Base-by-base conservation (phyloP, 2,329 filamentous ascomycete species). In the Aspergillus quadricinctus region DNA sequence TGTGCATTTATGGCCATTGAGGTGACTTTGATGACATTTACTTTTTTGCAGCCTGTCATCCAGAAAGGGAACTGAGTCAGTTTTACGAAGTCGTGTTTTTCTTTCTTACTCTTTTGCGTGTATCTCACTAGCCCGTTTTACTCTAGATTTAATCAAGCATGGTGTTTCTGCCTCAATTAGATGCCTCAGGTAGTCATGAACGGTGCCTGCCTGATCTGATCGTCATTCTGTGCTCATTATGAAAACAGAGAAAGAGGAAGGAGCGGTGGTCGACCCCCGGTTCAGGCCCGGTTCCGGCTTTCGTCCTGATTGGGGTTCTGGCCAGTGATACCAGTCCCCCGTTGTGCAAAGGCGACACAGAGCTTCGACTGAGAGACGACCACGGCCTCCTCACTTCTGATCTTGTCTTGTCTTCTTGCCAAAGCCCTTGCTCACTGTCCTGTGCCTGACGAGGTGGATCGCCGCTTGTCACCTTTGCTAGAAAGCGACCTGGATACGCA, bases 391-490 rank as follows among this genome's bases (percentile, higher is more conserved):
- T 28, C 17, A n/a, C 37, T 29, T 27, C n/a, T 37, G 27, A 23
- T 27, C 23, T 23, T 37, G 31, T 41, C 48, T 37, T 19, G 14
- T 19, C 11, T 29, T 45, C 40, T 31, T 21, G 46, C 31, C 19
- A 28, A 21, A 10, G 14, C 23, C 7, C n/a, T 28, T 50, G 28
- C 27, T 49, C 48, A 46, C 37, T 45, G 49, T 21, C 25, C 37
- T 51, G 41, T 49, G 27, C 27, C 40, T 52, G 28, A 35, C 48
- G 29, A 49, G 40, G 23, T 50, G 37, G 40, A 52, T 28, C 41
- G 23, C 49, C 49, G 45, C 53, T 48, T 59, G 59, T 61, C 57
- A 49, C 50, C 48, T 55, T 21, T 43, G 40, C 8, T n/a, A 43
- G 40, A 6, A 10, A 46, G 11, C 4, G 11, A 46, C 21, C 43